Evolutionary conservation across 371 early-diverging fungal species (phyloP), one percentile per base, ranked within the genome.

Genomic region (Mortierella polycephala): DNA sequence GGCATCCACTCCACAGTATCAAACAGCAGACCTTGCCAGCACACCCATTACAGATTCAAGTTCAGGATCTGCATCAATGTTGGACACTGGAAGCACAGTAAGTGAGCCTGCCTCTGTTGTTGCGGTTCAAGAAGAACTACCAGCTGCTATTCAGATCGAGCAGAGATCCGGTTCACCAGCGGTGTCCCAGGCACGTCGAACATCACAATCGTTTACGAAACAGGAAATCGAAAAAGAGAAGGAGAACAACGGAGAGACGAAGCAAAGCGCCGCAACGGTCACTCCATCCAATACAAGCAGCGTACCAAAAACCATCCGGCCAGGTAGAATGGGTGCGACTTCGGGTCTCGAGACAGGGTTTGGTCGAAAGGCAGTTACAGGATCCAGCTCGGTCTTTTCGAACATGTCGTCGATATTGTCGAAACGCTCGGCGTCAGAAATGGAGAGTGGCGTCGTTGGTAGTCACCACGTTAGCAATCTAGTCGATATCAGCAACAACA

Each of bases 341-440:
- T 23, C 57, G 11, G 60, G 55, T n/a, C 16, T 55, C 39, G 20
- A 18, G 41, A 71, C 39, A 44, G 56, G 44, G 9, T 62, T 41
- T 23, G 30, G 55, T 18, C 39, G 23, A 13, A 47, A 61, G 39
- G 18, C 30, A 30, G 4, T 18, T 37, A 18, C 47, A 46, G 42
- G 59, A 54, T 13, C 11, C 23, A 58, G 21, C 40, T 44, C 20
- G 21, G n/a, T 44, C 8, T 13, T 7, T 10, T 46, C 46, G 20
- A 51, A 51, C 20, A 10, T 50, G 18, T 30, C 44, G 30, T 61
- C 60, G n/a, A 7, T 54, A 13, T 20, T 61, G 23, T 54, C 64
- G 30, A 74, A 74, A 52, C 62, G 74, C 45, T 55, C 74, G 14
- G 74, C 68, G 9, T 54, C 68, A 18, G 64, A 64, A 16, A 58